Base-by-base conservation (phyloP, 169 alveolate species). In the Cryptosporidium sp. region DNA sequence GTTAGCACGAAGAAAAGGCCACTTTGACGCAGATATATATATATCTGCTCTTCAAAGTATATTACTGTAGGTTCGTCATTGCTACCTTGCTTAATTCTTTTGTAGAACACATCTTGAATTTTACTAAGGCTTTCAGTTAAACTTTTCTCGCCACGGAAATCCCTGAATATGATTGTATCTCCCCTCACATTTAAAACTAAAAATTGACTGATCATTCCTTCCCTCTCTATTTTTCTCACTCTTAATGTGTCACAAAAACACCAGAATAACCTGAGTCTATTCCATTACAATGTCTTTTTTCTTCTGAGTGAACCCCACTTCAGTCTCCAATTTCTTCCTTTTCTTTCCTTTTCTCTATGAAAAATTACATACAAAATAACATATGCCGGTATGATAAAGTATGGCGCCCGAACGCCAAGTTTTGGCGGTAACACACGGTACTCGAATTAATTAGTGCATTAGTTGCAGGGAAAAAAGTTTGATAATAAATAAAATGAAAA, bases 151-250 rank as follows among this genome's bases (percentile, higher is more conserved):
- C 96, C 94, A 59, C 99, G 91, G 84, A 97, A 97, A 87, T 97
- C 98, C 70, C 98, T 80, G 41, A 86, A 95, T 48, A 97, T 95
- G 35, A 97, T 95, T 6, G 98, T 95, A 86, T 97, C 99, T 41
- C 99, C 99, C 86, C 99, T 93, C 12, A 97, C 95, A 35, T 98
- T 96, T 67, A 97, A 85, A 21, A 97, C 93, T 70, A 95, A 97
- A 73, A 97, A 91, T 93, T 97, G 97, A 18, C 97, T 94, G 31
- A 97, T 74, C 96, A 95, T 96, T 93, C 48, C 69, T 48, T 71
- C 37, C 5, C 39, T 23, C 50, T 21, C 29, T 43, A 12, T 37
- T 29, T 65, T 23, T 31, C 33, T 9, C 29, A n/a, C 62, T n/a
- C 33, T 52, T 5, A 52, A 52, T 23, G 21, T 23, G 62, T 52